Conservation (phyloP, 2,329 filamentous ascomycete species). For the Zymoseptoria crescenta region DNA sequence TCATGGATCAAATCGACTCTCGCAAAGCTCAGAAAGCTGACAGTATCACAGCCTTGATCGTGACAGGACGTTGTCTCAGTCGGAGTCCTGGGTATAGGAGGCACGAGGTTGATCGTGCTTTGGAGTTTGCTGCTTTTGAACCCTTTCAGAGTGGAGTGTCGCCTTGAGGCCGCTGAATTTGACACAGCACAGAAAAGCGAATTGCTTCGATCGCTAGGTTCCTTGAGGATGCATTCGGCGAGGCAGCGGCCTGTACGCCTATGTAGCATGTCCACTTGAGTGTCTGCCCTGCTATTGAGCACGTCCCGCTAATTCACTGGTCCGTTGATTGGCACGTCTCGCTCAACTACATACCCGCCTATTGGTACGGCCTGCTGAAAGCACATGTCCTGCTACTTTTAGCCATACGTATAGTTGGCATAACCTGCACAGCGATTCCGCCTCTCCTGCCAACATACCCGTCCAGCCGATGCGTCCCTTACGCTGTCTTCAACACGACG, state of each 20-base stretch:
- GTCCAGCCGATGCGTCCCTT: too few relatives aligned
- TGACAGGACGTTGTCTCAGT: constrained; percentile 36
- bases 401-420: too few relatives aligned
- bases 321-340: too few relatives aligned
- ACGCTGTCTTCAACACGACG: too few relatives aligned
- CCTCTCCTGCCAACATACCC: too few relatives aligned
- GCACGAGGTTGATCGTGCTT: constrained; percentile 36
- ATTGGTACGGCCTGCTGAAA: too few relatives aligned
- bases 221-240: not conserved
- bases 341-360: too few relatives aligned
- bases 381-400: too few relatives aligned
- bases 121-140: constrained; percentile 25
- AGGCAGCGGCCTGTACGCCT: not conserved
- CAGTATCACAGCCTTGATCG: constrained; percentile 22
- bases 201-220: too few relatives aligned
- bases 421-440: too few relatives aligned
- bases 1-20: not conserved
- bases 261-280: not conserved
- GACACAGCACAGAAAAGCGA: not conserved
- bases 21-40: constrained; percentile 3
- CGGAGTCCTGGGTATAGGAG: constrained; percentile 37
- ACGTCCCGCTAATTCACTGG: too few relatives aligned
- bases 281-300: too few relatives aligned
- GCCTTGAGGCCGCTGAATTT: not conserved
- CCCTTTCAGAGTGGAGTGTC: not conserved